Base-by-base conservation (phyloP, 768 basidiomycete species). In the Amanita inopinata region DNA sequence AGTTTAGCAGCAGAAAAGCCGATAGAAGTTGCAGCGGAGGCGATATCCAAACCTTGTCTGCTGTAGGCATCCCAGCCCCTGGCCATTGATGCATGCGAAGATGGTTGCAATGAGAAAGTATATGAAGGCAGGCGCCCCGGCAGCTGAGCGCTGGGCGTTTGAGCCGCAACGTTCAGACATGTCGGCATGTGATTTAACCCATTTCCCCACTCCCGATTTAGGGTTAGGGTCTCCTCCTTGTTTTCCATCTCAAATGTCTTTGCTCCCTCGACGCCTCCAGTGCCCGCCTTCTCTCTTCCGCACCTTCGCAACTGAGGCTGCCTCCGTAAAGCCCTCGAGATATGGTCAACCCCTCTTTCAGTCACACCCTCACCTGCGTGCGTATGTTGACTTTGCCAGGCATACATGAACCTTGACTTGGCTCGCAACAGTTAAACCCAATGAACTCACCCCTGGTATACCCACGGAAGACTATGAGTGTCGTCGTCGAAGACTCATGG, bases 381-480 rank as follows among this genome's bases (percentile, higher is more conserved):
- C 49, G 72, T 24, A 18, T 5, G 64, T 19, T 8, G 28, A 12
- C 11, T 7, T 25, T 42, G 25, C 42, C 32, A n/a, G n/a, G n/a
- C n/a, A n/a, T n/a, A n/a, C n/a, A n/a, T n/a, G n/a, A n/a, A n/a
- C n/a, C n/a, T n/a, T n/a, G n/a, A n/a, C n/a, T n/a, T n/a, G n/a
- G n/a, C n/a, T n/a, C n/a, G n/a, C n/a, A n/a, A n/a, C 48, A 82
- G 74, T 90, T 30, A 55, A 63, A 41, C 61, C 68, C 1, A 65
- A 75, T 45, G 87, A 96, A 46, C 64, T 90, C 19, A 94, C 90
- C 0, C 83, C 87, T 1, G 91, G 91, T 20, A 88, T 97, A 46
- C 66, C 79, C 1, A 63, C 66, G 9, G 63, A 69, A 18, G 93
- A 98, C 47, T 96, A 92, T 61, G 83, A 90, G 45, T 56, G 54